Evolutionary conservation across 441 rosid species (phyloP).

Genomic region (Croton laevigatus): DNA sequence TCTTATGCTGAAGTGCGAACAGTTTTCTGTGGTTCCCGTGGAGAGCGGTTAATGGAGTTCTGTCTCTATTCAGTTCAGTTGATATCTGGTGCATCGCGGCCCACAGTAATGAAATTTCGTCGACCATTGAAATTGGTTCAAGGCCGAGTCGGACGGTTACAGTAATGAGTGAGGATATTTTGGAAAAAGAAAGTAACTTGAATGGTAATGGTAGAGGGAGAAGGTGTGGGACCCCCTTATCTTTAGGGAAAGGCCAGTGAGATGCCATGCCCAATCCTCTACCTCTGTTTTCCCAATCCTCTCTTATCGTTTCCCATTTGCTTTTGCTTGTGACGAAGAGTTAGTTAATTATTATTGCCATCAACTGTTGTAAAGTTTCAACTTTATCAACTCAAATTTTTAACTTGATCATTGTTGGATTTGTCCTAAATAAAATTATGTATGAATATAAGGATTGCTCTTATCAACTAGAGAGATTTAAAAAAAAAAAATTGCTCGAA

Average conservation of each 20-base stretch:
- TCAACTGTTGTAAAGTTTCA: too few species aligned
- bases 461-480: too few species aligned
- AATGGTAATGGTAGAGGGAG: neutral
- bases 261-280: slow-evolving; percentile 38
- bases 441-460: too few species aligned
- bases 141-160: neutral
- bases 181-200: neutral
- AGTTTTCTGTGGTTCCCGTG: slow-evolving; percentile 13
- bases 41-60: slow-evolving; percentile 25
- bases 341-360: neutral
- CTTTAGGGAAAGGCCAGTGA: slow-evolving; percentile 41
- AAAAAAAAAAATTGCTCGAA: too few species aligned
- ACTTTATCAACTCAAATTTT: too few species aligned
- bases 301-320: slow-evolving; percentile 20
- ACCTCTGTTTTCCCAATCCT: slow-evolving; percentile 30
- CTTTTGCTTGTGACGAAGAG: neutral
- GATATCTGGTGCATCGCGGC: slow-evolving; percentile 16
- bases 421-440: too few species aligned
- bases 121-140: neutral
- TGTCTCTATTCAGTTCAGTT: slow-evolving; percentile 11
- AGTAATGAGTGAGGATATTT: neutral
- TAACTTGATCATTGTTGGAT: too few species aligned
- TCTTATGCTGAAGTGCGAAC: slow-evolving; percentile 19
- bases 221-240: slow-evolving; percentile 51
- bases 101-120: neutral